Evolutionary conservation across 2,329 filamentous ascomycete genomes (phyloP).

Genomic region (Colletotrichum liaoningense): DNA sequence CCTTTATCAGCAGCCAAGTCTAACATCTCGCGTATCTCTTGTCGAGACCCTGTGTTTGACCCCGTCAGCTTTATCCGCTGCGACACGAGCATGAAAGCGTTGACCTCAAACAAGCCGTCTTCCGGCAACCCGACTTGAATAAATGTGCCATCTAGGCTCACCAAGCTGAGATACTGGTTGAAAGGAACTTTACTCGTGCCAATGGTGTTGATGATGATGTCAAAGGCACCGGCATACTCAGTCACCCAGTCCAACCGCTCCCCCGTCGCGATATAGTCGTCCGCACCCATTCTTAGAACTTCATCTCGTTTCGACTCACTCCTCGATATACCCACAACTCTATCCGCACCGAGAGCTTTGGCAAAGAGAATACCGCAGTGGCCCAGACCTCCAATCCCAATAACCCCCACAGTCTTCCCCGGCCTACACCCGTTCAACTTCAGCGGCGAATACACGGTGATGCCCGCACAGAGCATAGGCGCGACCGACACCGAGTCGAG

Average conservation of each 20-base stretch:
- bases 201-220: slow-evolving; percentile 70
- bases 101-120: slow-evolving; percentile 45
- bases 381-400: slow-evolving; percentile 76
- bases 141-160: slow-evolving; percentile 36
- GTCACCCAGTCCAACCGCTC: slow-evolving; percentile 66
- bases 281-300: slow-evolving; percentile 67
- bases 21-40: slow-evolving; percentile 67
- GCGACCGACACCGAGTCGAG: slow-evolving; percentile 57
- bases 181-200: slow-evolving; percentile 58
- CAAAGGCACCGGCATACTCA: slow-evolving; percentile 62
- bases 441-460: slow-evolving; percentile 75
- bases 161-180: slow-evolving; percentile 66
- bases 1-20: slow-evolving; percentile 64
- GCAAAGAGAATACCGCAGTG: slow-evolving; percentile 78
- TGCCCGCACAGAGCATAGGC: slow-evolving; percentile 78
- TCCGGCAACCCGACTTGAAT: slow-evolving; percentile 37
- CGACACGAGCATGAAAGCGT: slow-evolving; percentile 65
- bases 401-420: slow-evolving; percentile 73
- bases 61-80: slow-evolving; percentile 62
- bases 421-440: slow-evolving; percentile 72
- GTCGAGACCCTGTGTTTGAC: slow-evolving; percentile 50
- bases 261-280: slow-evolving; percentile 55
- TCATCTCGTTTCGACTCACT: slow-evolving; percentile 64
- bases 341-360: slow-evolving; percentile 73
- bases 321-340: slow-evolving; percentile 70